Conservation (phyloP, 306 rosid genomes). For the Castanopsis chinensis region DNA sequence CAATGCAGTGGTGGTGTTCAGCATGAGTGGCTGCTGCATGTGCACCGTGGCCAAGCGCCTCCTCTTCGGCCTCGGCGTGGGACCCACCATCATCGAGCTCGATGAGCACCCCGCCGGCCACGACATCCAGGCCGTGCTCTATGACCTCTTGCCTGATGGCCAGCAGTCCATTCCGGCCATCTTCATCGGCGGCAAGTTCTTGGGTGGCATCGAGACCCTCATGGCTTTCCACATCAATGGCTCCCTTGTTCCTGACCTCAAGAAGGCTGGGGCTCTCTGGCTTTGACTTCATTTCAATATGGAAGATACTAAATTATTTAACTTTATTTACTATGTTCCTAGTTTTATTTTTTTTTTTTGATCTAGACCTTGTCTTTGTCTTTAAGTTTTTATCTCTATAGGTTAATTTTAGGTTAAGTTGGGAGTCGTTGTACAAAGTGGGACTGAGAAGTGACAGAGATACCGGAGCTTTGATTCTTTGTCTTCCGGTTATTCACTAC, state of each 20-base stretch:
- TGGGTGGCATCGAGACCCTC: slow-evolving; percentile 82
- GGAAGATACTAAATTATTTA: not conserved
- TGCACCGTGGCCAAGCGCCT: slow-evolving; percentile 80
- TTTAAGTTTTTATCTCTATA: not conserved
- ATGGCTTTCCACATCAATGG: slow-evolving; percentile 83
- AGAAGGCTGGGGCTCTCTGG: slow-evolving; percentile 86
- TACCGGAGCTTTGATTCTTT: not conserved
- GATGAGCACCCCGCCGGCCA: slow-evolving; percentile 50
- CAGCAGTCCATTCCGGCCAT: slow-evolving; percentile 58
- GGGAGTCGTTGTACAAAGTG: not conserved
- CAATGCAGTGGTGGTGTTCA: slow-evolving; percentile 78
- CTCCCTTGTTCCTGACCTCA: slow-evolving; percentile 69
- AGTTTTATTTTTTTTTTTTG: not conserved
- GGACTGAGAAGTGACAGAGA: not conserved
- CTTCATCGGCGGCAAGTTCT: slow-evolving; percentile 71
- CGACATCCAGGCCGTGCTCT: slow-evolving; percentile 48
- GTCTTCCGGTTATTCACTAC: not conserved
- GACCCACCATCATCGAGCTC: slow-evolving; percentile 70
- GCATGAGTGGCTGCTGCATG: slow-evolving; percentile 75
- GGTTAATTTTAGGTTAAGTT: not conserved
- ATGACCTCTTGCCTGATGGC: slow-evolving; percentile 21
- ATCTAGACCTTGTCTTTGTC: not conserved
- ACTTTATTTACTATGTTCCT: not conserved
- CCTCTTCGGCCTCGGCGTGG: slow-evolving; percentile 78
- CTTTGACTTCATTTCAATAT: slow-evolving; percentile 31